Conservation (phyloP, 2,329 filamentous ascomycete genomes). For the Penicillium sp. region DNA sequence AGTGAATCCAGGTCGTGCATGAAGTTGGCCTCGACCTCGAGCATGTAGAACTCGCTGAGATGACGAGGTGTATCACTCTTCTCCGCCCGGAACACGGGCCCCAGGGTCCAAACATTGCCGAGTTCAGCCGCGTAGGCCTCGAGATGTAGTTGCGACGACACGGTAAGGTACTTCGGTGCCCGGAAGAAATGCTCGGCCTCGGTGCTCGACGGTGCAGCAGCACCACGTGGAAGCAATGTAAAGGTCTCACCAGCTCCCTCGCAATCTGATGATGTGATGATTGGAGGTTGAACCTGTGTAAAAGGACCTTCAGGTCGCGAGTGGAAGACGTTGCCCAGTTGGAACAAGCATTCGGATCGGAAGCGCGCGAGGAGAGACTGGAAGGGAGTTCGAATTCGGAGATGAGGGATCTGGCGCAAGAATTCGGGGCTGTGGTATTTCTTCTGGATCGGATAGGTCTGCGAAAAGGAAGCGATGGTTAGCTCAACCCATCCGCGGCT, state of each 20-base stretch:
- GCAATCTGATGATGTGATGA: constrained; percentile 96
- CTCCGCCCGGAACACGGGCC: constrained; percentile 91
- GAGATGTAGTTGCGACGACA: constrained; percentile 91
- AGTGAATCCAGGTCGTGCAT: constrained; percentile 69
- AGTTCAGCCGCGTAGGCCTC: constrained; percentile 88
- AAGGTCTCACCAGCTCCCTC: constrained; percentile 97
- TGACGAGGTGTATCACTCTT: constrained; percentile 91
- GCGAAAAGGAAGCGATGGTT: constrained; percentile 15
- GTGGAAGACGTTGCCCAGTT: constrained; percentile 75
- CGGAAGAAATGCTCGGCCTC: constrained; percentile 71
- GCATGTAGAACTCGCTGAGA: constrained; percentile 98
- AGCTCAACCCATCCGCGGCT: constrained; percentile 8
- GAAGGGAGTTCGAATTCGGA: constrained; percentile 78
- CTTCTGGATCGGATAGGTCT: constrained; percentile 94
- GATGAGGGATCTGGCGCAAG: constrained; percentile 83
- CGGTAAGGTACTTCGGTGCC: constrained; percentile 88
- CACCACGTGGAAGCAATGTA: constrained; percentile 59
- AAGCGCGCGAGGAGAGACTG: constrained; percentile 80
- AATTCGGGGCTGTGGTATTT: constrained; percentile 92
- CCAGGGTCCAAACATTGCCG: constrained; percentile 89
- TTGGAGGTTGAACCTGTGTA: constrained; percentile 78
- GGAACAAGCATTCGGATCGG: constrained; percentile 76
- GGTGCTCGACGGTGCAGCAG: constrained; percentile 32
- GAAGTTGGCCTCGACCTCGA: constrained; percentile 89
- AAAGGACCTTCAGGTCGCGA: constrained; percentile 61